Evolutionary conservation across 1,284 basidiomycete genomes (phyloP).

Genomic region (Rhodotorula sp.): DNA sequence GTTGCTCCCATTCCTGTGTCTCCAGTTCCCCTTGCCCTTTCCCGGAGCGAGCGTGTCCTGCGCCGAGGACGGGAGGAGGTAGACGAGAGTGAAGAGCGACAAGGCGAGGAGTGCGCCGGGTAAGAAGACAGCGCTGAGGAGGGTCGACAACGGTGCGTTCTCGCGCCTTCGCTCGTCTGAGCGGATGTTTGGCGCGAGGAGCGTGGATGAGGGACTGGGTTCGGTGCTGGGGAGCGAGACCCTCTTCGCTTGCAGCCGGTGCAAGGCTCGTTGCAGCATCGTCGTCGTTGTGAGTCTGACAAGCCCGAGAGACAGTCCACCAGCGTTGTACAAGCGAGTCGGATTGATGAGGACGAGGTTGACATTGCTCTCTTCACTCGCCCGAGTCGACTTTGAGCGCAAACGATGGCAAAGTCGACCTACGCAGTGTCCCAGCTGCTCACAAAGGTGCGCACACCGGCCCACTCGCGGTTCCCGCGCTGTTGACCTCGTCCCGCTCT

Average conservation of each 20-base stretch:
- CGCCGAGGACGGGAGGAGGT: not conserved
- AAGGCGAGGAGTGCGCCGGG: conserved; percentile 1
- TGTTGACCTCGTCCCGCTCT: not conserved
- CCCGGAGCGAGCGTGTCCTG: not conserved
- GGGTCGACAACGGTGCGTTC: not conserved
- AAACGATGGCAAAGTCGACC: conserved; percentile 29
- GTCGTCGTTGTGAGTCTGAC: not conserved
- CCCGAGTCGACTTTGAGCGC: not conserved
- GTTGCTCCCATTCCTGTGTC: conserved; percentile 19
- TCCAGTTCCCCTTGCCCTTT: not conserved
- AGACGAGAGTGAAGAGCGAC: not conserved
- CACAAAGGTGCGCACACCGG: conserved; percentile 31
- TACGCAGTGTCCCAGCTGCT: conserved; percentile 41
- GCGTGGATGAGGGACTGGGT: not conserved
- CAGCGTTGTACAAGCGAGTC: not conserved
- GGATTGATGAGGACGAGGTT: not conserved
- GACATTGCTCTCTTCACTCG: too few relatives aligned
- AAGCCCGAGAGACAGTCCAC: not conserved
- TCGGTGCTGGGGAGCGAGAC: not conserved
- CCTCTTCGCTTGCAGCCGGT: not conserved
- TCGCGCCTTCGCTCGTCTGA: not conserved
- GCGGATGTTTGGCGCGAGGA: not conserved
- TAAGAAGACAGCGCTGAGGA: not conserved
- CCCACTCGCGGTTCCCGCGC: not conserved
- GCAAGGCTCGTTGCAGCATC: not conserved